phyloP scores from a whole-genome alignment of 179 eudicot species.

The Silene vulgaris region DNA sequence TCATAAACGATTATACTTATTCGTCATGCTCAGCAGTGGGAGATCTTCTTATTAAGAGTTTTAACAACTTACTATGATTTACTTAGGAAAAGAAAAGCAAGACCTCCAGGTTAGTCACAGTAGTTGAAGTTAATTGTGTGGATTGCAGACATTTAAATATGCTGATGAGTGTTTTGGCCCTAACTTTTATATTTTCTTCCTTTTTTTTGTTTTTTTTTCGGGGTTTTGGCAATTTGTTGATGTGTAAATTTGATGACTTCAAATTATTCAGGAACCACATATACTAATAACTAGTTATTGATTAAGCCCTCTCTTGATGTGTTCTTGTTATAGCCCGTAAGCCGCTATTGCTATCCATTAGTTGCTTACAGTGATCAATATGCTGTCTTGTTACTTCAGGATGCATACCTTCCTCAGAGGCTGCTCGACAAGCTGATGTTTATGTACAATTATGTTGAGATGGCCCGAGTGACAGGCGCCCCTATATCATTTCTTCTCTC shows the following conservation, averaged over 20 bases:
- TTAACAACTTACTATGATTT: neutral
- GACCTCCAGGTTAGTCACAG: neutral
- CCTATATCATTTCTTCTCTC: constrained; percentile 97
- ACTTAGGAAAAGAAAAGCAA: neutral
- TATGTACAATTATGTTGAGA: constrained; percentile 95
- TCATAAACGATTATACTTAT: neutral
- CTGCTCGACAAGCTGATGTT: constrained; percentile 95
- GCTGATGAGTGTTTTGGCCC: too few relatives aligned
- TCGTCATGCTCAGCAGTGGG: neutral
- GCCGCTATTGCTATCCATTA: neutral
- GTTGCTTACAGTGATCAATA: neutral
- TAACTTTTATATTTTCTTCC: too few relatives aligned
- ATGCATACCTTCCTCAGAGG: constrained; percentile 99
- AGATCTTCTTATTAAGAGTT: neutral
- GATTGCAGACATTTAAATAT: too few relatives aligned
- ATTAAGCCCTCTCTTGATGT: neutral
- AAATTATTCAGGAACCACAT: too few relatives aligned
- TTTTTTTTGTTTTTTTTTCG: too few relatives aligned
- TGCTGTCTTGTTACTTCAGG: constrained; percentile 41
- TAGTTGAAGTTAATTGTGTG: neutral
- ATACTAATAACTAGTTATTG: neutral
- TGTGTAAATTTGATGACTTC: too few relatives aligned
- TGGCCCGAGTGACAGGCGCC: constrained; percentile 99
- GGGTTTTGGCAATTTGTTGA: too few relatives aligned
- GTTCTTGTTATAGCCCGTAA: neutral